Percentiles rank a stretch among this genome's conserved stretches.
Evolutionary conservation across 305 asterid species (phyloP).

Genomic region (Stenogyne calaminthoides): DNA sequence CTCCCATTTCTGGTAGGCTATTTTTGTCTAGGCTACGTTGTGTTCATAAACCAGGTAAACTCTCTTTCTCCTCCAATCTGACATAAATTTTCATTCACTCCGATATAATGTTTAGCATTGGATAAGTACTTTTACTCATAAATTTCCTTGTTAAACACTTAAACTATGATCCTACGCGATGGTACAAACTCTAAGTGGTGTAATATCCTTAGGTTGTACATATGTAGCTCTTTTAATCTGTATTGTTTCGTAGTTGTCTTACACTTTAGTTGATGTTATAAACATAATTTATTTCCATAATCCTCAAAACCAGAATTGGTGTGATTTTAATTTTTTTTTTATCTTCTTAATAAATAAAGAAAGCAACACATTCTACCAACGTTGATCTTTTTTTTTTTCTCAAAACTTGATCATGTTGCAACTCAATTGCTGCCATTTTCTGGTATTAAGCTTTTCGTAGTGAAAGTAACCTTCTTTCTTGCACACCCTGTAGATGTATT

Average conservation of each 20-base stretch:
- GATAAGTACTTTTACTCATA: neutral
- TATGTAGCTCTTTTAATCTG: neutral
- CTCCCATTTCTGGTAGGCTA: conserved; percentile 85
- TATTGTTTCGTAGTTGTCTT: neutral
- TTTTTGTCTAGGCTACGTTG: conserved; percentile 84
- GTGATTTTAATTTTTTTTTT: neutral
- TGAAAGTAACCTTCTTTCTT: neutral
- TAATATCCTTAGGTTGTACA: neutral
- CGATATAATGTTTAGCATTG: neutral
- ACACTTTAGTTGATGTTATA: neutral
- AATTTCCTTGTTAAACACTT: neutral
- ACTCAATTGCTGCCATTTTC: neutral
- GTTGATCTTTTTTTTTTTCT: neutral
- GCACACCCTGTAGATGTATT: neutral
- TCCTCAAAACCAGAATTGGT: neutral
- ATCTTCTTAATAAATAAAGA: neutral
- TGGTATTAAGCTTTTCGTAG: neutral
- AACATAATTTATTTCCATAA: neutral
- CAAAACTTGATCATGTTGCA: neutral
- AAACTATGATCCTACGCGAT: neutral
- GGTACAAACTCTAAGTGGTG: neutral
- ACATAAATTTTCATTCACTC: neutral
- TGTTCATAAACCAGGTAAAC: conserved; percentile 80
- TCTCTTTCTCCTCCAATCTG: conserved; percentile 25
- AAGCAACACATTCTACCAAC: neutral